Base-by-base conservation (phyloP, 352 stramenopile species). In the Aphanomyces invadans region DNA sequence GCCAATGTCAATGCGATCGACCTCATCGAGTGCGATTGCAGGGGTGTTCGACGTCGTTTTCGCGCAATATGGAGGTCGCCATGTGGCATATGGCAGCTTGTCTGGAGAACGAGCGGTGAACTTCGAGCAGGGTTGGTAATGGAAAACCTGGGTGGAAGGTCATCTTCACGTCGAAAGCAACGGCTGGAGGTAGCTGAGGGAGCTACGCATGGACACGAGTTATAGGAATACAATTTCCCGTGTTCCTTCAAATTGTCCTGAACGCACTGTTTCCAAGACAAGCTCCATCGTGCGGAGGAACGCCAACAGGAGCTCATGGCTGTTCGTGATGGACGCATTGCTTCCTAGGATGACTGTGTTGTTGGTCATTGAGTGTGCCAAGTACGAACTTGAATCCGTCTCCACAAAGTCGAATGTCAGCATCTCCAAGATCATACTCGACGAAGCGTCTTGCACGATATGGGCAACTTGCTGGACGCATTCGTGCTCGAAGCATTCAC, bases 401-500 rank as follows among this genome's bases (percentile, higher is more conserved):
- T 57, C 25, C 36, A 29, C 36, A 29, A 57, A 29, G 25, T 57
- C 49, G 49, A 57, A 15, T 11, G 49, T 36, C 49, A 57, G 29
- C 29, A 2, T 38, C 36, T 57, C 49, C 12, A 57, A 21, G 12
- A 57, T 11, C 5, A n/a, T 2, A n/a, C 36, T 32, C 17, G 49
- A 36, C 11, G 46, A 11, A 15, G 28, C 38, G 29, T 56, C 60
- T 17, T 57, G 28, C 33, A 57, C 23, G 9, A 23, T 17, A 46
- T 48, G 54, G 17, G 23, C 36, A n/a, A 59, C 3, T 28, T 25
- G 21, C 11, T 49, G 28, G 2, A 67, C 21, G 60, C 49, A 67
- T 9, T 25, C 9, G 10, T 31, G 60, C 3, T 67, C 60, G 31
- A 67, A 33, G 25, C 60, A 57, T 32, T 67, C 60, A 9, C n/a